A percentile compares a stretch with the other conserved stretches of the same genome.
Evolutionary conservation across 257 asterid genomes (phyloP).

Genomic region (Gentiana dahurica): DNA sequence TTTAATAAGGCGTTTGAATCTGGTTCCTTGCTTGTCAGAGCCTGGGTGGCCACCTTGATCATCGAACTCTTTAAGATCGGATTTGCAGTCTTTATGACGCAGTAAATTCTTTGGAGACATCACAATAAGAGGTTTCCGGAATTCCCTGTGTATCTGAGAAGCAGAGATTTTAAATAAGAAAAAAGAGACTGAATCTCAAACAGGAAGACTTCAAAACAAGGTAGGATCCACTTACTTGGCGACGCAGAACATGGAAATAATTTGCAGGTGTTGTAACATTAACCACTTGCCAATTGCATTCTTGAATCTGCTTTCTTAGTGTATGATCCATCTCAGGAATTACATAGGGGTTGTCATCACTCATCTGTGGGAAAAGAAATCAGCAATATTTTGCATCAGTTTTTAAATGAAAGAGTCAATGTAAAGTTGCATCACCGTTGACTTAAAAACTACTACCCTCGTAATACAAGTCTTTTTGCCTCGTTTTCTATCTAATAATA

Average conservation of each 20-base stretch:
- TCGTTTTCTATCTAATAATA: too few species aligned
- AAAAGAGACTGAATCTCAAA: neutral
- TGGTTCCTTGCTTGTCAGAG: slow-evolving; percentile 93
- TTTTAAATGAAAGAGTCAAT: too few species aligned
- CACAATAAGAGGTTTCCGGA: slow-evolving; percentile 93
- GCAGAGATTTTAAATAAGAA: slow-evolving; percentile 16
- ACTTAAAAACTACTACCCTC: too few species aligned
- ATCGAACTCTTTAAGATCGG: slow-evolving; percentile 83
- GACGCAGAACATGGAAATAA: slow-evolving; percentile 95
- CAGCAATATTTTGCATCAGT: too few species aligned
- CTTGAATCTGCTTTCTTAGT: slow-evolving; percentile 82
- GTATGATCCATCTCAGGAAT: slow-evolving; percentile 98
- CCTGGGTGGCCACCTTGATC: slow-evolving; percentile 96
- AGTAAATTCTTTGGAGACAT: slow-evolving; percentile 94
- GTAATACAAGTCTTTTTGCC: too few species aligned
- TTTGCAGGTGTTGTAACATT: slow-evolving; percentile 98
- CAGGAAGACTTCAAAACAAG: slow-evolving; percentile 1
- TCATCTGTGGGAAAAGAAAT: slow-evolving; percentile 54
- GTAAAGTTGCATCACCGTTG: too few species aligned
- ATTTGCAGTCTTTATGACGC: slow-evolving; percentile 88
- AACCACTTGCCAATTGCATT: slow-evolving; percentile 98
- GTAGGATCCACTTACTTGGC: slow-evolving; percentile 55
- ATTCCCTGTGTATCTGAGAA: slow-evolving; percentile 74
- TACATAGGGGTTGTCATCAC: slow-evolving; percentile 79
- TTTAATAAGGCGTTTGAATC: slow-evolving; percentile 90